Evolutionary conservation across 2,329 filamentous ascomycete species (phyloP).

Genomic region (Lecanosticta acicola): DNA sequence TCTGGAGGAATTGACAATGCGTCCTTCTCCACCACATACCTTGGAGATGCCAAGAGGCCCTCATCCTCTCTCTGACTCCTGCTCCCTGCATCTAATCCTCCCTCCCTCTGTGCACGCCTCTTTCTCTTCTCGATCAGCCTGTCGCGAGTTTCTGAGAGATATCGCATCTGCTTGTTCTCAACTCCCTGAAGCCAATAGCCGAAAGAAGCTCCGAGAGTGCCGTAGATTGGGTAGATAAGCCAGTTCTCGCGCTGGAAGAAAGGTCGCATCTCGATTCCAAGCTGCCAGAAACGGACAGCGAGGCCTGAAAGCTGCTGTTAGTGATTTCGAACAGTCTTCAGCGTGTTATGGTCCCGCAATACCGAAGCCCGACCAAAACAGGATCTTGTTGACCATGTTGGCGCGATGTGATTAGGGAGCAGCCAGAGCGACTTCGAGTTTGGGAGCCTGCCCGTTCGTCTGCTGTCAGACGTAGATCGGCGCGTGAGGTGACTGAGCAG

Average conservation of each 20-base stretch:
- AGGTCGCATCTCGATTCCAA: constrained; percentile 97
- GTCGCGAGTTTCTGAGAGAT: constrained; percentile 73
- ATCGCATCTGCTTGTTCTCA: constrained; percentile 71
- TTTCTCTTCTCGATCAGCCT: constrained; percentile 82
- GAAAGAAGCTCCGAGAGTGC: constrained; percentile 77
- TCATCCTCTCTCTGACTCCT: constrained; percentile 31
- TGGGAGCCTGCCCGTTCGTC: constrained; percentile 9
- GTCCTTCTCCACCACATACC: constrained; percentile 8
- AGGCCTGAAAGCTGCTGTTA: constrained; percentile 56
- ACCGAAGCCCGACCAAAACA: constrained; percentile 93
- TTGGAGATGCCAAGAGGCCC: constrained; percentile 25
- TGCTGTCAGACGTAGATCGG: not conserved
- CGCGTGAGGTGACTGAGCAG: not conserved
- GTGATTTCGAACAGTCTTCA: not conserved
- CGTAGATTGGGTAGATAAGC: constrained; percentile 90
- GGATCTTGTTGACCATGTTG: constrained; percentile 53
- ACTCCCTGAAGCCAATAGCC: constrained; percentile 96
- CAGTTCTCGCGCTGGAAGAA: constrained; percentile 79
- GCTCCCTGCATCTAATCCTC: constrained; percentile 27
- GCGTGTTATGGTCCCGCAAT: constrained; percentile 26
- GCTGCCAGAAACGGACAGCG: constrained; percentile 88
- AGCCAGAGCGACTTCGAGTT: not conserved
- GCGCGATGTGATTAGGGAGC: constrained; percentile 1
- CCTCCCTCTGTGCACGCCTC: constrained; percentile 64
- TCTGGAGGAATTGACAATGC: constrained; percentile 7